Conservation (phyloP, 345 rosid species). For the Heritiera littoralis region DNA sequence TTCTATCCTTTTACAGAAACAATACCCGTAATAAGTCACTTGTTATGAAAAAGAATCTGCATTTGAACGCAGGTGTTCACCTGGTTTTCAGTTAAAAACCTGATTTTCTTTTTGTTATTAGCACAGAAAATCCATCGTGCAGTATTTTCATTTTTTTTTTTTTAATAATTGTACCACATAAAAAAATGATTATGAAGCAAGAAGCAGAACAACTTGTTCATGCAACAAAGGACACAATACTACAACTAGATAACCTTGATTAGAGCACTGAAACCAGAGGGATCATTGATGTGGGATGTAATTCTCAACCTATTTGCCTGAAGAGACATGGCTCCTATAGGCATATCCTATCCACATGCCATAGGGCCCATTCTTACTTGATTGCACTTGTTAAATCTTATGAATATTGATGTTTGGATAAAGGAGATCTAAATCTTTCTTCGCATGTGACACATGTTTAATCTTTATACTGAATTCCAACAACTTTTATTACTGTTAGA, state of each 20-base stretch:
- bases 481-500: background rate
- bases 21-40: background rate
- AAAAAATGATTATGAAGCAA: background rate
- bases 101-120: background rate
- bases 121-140: background rate
- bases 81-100: background rate
- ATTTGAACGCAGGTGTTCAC: background rate
- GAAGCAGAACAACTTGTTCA: background rate
- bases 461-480: conserved; percentile 5
- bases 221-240: background rate
- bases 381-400: background rate
- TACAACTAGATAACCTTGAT: background rate
- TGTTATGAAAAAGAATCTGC: background rate
- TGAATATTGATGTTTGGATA: background rate
- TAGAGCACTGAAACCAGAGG: background rate
- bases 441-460: background rate
- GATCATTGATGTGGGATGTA: background rate
- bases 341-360: background rate
- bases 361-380: background rate
- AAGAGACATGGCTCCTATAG: background rate
- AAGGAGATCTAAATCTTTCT: background rate
- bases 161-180: background rate
- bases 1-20: background rate
- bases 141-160: background rate
- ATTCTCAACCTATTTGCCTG: background rate